Conservation (phyloP, 1,139 yeast genomes). For the Geotrichum citri-aurantii region DNA sequence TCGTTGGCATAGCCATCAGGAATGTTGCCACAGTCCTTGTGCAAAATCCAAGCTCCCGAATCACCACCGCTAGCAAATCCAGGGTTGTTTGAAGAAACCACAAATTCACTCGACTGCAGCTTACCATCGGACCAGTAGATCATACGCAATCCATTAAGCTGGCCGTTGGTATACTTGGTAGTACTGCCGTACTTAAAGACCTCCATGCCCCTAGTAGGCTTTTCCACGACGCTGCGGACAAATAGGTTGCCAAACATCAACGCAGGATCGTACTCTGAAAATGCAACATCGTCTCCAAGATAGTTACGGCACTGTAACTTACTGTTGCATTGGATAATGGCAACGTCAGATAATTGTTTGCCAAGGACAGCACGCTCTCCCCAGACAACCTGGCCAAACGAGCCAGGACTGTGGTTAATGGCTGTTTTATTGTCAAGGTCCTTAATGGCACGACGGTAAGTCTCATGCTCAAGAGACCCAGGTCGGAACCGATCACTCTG, state of each 20-base stretch:
- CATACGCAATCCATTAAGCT: constrained; percentile 69
- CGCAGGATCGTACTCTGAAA: constrained; percentile 72
- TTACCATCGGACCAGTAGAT: constrained; percentile 94
- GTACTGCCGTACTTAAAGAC: constrained; percentile 92
- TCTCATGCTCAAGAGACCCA: constrained; percentile 52
- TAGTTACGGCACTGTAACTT: constrained; percentile 56
- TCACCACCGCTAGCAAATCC: constrained; percentile 90
- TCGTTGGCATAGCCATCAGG: not conserved
- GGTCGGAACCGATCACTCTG: constrained; percentile 56
- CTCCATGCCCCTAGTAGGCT: constrained; percentile 50
- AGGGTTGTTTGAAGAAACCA: constrained; percentile 48
- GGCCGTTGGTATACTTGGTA: constrained; percentile 73
- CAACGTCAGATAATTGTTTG: constrained; percentile 67
- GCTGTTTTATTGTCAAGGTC: constrained; percentile 41
- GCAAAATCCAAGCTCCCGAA: constrained; percentile 82
- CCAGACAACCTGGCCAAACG: constrained; percentile 87
- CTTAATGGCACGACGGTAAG: constrained; percentile 57
- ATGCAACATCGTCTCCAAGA: constrained; percentile 72
- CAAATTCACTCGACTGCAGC: constrained; percentile 81
- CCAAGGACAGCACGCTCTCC: constrained; percentile 75
- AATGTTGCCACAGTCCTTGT: constrained; percentile 27
- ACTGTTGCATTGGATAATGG: constrained; percentile 68
- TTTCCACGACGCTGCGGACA: constrained; percentile 48
- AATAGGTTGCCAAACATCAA: constrained; percentile 73
- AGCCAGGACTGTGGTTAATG: constrained; percentile 24